A percentile compares a stretch with the other conserved stretches of the same genome.
Conservation (phyloP, 768 basidiomycete species). For the Phlegmacium glaucopus region DNA sequence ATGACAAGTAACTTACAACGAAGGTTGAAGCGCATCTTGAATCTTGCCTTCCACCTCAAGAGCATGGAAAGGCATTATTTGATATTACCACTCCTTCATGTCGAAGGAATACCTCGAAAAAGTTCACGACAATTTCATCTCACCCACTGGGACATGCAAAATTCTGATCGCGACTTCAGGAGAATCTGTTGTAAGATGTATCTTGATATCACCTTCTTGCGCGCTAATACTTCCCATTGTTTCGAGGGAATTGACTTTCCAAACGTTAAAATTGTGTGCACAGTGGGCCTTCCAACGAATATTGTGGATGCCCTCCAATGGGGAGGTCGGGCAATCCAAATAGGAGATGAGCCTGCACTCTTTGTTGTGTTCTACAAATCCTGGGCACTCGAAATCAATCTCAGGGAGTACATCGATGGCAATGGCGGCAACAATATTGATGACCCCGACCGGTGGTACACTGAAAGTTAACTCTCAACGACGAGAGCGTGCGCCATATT, state of each 20-base stretch:
- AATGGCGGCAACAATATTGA: not conserved
- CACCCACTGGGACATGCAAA: not conserved
- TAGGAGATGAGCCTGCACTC: conserved; percentile 2
- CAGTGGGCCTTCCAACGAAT: conserved; percentile 10
- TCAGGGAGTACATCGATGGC: not conserved
- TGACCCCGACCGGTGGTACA: conserved; percentile 9
- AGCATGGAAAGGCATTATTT: not conserved
- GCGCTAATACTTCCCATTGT: not conserved
- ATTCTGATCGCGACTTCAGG: conserved; percentile 6
- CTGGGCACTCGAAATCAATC: conserved; percentile 7
- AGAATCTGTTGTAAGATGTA: conserved; percentile 7
- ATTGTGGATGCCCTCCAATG: conserved; percentile 15
- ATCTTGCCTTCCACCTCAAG: not conserved
- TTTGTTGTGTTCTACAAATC: conserved; percentile 15
- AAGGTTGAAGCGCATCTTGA: not conserved
- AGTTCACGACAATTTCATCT: not conserved
- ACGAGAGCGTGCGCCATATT: conserved; percentile 7
- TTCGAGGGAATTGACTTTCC: conserved; percentile 20
- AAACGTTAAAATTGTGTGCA: conserved; percentile 19
- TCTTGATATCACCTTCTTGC: not conserved
- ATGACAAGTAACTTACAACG: not conserved
- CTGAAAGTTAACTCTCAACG: conserved; percentile 1
- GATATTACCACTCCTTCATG: conserved; percentile 8
- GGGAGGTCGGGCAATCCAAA: conserved; percentile 13
- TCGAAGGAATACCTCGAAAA: conserved; percentile 6